Base-by-base conservation (phyloP, 1,284 basidiomycete species). In the Ceratobasidium sp. region DNA sequence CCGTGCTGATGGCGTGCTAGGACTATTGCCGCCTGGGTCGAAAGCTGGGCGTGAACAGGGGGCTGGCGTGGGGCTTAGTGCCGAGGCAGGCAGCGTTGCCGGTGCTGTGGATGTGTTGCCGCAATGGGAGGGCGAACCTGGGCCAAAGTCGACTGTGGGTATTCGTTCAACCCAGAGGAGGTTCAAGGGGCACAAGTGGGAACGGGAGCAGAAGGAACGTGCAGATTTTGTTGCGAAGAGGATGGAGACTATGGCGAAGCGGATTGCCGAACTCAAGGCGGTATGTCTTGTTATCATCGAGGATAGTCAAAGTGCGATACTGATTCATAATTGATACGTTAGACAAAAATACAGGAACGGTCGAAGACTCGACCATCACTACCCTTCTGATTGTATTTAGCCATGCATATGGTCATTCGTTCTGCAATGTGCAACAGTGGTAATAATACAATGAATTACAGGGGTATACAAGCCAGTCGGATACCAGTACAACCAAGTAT, bases 121-220 rank as follows among this genome's bases (percentile, higher is more conserved):
- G 4, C 82, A 84, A 32, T 91, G 91, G 91, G 82, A 83, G 16
- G 89, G 89, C 41, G 82, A 87, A 76, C 74, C 66, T 28, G 35
- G 49, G 18, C 49, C 57, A 0, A 64, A 63, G 52, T 57, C 55
- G 35, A 44, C 54, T 9, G 44, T 86, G 75, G 84, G 86, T 64
- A 80, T 93, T 32, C 67, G 67, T 21, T 70, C 67, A 28, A 49
- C 67, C 16, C 87, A 84, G 73, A 90, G 86, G 85, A 89, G 88
- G 83, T 93, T 94, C 87, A 94, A 93, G 84, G 92, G 92, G 26
- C 91, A 93, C 84, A 91, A 87, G 77, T 92, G 89, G 89, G 89
- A 93, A 81, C 73, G 72, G 57, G 72, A 73, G 43, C 55, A 71
- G 23, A 62, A 73, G 62, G 64, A 76, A 70, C 47, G 54, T 16